Percentiles rank a stretch among this genome's conserved stretches.
Evolutionary conservation across 352 stramenopile species (phyloP).

Genomic region (Globisporangium paddicum): DNA sequence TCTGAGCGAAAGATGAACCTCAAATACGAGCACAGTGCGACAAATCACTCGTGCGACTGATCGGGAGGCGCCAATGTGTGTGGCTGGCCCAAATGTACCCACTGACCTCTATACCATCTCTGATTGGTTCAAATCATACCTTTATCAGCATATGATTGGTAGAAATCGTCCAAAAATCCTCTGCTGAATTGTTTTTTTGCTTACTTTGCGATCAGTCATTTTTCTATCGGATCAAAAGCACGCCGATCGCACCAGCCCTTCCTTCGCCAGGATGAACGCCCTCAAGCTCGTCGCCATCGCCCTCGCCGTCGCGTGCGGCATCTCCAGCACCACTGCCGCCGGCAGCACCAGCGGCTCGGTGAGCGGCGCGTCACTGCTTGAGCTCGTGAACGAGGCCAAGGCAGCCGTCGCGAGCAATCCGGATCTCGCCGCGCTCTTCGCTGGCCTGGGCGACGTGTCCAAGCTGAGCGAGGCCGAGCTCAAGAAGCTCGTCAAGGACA

Average conservation of each 20-base stretch:
- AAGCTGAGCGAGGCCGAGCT: constrained; percentile 10
- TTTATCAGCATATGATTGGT: background rate
- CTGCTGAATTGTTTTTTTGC: constrained; percentile 4
- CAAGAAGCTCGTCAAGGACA: constrained; percentile 1
- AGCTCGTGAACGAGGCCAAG: constrained; percentile 12
- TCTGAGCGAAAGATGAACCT: no score
- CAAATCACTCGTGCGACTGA: no score
- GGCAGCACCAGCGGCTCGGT: background rate
- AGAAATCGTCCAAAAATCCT: background rate
- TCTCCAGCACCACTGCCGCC: background rate
- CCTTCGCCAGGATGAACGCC: constrained; percentile 9
- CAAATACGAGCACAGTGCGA: no score
- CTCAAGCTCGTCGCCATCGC: constrained; percentile 9
- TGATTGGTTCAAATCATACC: background rate
- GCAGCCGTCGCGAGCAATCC: constrained; percentile 6
- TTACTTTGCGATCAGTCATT: background rate
- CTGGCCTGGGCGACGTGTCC: constrained; percentile 6
- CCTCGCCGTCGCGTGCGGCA: constrained; percentile 5
- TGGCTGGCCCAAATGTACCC: background rate
- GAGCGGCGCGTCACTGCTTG: constrained; percentile 5
- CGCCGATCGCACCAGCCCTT: background rate
- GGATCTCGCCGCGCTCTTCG: constrained; percentile 12
- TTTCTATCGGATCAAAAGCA: constrained; percentile 1
- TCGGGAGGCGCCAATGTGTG: no score
- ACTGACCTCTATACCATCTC: background rate